phyloP scores from a whole-genome alignment of 495 filamentous ascomycete genomes.

The Cryomyces minteri region DNA sequence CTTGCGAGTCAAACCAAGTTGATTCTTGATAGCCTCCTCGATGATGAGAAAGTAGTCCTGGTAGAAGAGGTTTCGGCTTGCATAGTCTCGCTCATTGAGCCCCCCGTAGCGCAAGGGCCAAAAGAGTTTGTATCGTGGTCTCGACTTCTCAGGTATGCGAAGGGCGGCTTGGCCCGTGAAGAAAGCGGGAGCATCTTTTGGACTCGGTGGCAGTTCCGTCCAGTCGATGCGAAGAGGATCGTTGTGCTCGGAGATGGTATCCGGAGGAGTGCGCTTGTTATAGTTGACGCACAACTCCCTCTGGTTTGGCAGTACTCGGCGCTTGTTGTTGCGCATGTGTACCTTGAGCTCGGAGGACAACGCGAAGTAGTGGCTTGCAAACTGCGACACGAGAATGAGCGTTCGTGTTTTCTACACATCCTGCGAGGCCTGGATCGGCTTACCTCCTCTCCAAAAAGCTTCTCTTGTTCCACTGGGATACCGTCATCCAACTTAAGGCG shows the following conservation, averaged over 20 bases:
- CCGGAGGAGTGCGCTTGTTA: constrained; percentile 63
- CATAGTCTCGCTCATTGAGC: constrained; percentile 81
- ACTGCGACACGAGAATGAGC: constrained; percentile 24
- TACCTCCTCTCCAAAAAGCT: constrained; percentile 74
- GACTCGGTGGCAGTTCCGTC: constrained; percentile 56
- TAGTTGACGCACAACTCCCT: constrained; percentile 88
- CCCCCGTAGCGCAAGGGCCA: constrained; percentile 80
- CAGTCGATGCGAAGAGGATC: constrained; percentile 85
- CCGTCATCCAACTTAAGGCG: constrained; percentile 58
- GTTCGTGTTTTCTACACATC: constrained; percentile 1
- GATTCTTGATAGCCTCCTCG: constrained; percentile 65
- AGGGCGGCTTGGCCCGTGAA: constrained; percentile 69
- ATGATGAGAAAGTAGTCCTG: constrained; percentile 74
- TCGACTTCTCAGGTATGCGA: constrained; percentile 77
- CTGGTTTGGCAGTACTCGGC: constrained; percentile 81
- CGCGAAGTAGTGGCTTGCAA: constrained; percentile 54
- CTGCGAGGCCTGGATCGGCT: not conserved
- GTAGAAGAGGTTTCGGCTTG: constrained; percentile 51
- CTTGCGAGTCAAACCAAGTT: constrained; percentile 58
- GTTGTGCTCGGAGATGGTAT: constrained; percentile 42
- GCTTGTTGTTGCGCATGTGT: constrained; percentile 82
- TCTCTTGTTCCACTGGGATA: constrained; percentile 39
- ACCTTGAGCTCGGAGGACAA: constrained; percentile 75
- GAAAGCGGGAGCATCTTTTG: constrained; percentile 42
- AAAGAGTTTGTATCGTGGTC: constrained; percentile 72